These are phyloP conservation scores for Arctium minus DNA, from an alignment of 129 eudicot genomes.

Conservation along the genomic window DNA sequence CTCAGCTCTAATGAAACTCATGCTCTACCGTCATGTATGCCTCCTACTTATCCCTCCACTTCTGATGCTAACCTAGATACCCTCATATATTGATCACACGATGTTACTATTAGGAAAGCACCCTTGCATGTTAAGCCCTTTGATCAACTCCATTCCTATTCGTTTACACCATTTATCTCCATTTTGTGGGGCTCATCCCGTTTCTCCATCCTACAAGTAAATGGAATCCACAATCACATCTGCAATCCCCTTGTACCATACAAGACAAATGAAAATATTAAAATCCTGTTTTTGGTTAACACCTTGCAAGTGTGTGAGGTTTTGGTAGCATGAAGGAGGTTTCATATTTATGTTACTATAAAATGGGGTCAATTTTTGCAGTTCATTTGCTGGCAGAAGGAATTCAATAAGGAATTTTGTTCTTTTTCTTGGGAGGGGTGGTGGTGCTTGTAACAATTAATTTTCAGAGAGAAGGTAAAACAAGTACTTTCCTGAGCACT, in stretches of 20 bases:
- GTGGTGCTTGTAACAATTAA: not conserved
- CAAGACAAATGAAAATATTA: not conserved
- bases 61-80: not conserved
- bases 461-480: not conserved
- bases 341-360: not conserved
- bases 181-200: not conserved
- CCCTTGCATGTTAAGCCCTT: not conserved
- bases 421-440: not conserved
- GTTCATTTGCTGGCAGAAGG: not conserved
- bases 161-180: not conserved
- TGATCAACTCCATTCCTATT: not conserved
- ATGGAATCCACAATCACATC: not conserved
- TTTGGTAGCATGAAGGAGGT: not conserved
- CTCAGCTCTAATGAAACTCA: not conserved
- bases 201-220: not conserved
- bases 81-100: not conserved
- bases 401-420: not conserved
- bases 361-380: not conserved
- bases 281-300: not conserved
- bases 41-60: not conserved
- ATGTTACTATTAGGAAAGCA: not conserved
- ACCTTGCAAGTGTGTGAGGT: not conserved
- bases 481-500: not conserved
- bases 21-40: not conserved
- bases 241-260: not conserved